Conservation (phyloP, 805 yeast genomes). For the Deakozyma indianensis region DNA sequence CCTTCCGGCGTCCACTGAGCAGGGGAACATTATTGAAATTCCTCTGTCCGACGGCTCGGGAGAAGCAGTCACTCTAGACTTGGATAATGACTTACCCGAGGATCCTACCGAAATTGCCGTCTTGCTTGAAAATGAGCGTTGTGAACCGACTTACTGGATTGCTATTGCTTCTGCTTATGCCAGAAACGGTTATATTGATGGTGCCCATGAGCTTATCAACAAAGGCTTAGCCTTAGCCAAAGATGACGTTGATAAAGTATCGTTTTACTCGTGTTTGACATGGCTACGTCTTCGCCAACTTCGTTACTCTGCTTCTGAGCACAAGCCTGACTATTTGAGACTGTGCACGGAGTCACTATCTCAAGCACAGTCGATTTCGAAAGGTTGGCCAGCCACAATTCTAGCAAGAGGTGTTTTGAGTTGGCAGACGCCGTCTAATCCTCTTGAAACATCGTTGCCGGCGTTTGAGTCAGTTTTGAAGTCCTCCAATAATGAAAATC, state of each 20-base stretch:
- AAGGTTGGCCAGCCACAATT: conserved; percentile 33
- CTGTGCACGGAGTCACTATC: conserved; percentile 16
- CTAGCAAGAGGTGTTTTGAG: conserved; percentile 57
- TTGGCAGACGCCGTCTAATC: conserved; percentile 32
- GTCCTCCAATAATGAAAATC: conserved; percentile 41
- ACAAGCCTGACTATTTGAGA: conserved; percentile 2
- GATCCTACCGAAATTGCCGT: conserved; percentile 75
- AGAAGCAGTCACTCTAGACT: conserved; percentile 76
- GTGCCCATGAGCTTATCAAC: conserved; percentile 48
- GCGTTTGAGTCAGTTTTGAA: conserved; percentile 47
- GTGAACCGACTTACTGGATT: conserved; percentile 69
- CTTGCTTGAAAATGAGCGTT: conserved; percentile 66
- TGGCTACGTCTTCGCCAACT: conserved; percentile 43
- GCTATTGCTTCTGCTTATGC: conserved; percentile 75
- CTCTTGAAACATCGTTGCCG: conserved; percentile 57
- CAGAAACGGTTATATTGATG: conserved; percentile 39
- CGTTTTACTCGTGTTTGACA: conserved; percentile 46
- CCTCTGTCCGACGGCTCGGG: conserved; percentile 56
- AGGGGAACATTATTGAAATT: conserved; percentile 35
- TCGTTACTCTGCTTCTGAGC: conserved; percentile 17
- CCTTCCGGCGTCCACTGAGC: not conserved
- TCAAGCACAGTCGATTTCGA: conserved; percentile 33
- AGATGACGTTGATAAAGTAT: conserved; percentile 29
- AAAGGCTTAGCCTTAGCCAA: conserved; percentile 34
- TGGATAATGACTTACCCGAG: conserved; percentile 71